These are phyloP conservation scores for Reutealis trisperma DNA, from an alignment of 345 rosid genomes.

Conservation along the genomic window DNA sequence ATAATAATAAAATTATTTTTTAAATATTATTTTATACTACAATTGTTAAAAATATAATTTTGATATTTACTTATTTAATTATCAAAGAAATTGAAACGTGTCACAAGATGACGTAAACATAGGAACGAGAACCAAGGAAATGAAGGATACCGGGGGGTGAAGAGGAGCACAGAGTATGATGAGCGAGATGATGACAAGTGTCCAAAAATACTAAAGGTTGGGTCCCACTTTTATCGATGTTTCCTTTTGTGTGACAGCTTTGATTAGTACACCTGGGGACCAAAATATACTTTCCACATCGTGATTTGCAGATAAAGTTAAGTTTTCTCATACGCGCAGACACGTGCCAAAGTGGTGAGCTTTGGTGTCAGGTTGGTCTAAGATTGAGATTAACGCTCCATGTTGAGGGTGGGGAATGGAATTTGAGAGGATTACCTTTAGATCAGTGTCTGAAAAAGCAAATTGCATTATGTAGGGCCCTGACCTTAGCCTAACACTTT, in stretches of 20 bases:
- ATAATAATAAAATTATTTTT: no score
- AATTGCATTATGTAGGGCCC: neutral
- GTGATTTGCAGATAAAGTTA: slow-evolving; percentile 2
- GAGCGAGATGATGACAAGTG: neutral
- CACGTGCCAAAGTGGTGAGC: neutral
- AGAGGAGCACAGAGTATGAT: neutral
- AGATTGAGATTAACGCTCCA: neutral
- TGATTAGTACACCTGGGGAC: neutral
- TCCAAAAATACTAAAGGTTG: no score
- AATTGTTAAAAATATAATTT: no score
- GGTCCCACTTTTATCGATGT: neutral
- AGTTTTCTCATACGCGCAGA: neutral
- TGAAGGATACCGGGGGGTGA: neutral
- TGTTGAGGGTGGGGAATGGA: neutral
- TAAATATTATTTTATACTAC: no score
- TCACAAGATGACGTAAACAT: neutral
- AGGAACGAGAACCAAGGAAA: neutral
- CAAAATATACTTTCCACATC: neutral
- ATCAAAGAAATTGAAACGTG: no score
- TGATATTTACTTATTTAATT: no score
- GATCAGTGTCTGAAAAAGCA: neutral
- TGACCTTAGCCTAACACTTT: no score
- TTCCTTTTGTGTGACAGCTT: neutral
- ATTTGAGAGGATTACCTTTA: neutral
- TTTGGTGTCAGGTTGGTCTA: neutral